Conservation (phyloP, 2,329 filamentous ascomycete genomes). For the Xylaria sp. region DNA sequence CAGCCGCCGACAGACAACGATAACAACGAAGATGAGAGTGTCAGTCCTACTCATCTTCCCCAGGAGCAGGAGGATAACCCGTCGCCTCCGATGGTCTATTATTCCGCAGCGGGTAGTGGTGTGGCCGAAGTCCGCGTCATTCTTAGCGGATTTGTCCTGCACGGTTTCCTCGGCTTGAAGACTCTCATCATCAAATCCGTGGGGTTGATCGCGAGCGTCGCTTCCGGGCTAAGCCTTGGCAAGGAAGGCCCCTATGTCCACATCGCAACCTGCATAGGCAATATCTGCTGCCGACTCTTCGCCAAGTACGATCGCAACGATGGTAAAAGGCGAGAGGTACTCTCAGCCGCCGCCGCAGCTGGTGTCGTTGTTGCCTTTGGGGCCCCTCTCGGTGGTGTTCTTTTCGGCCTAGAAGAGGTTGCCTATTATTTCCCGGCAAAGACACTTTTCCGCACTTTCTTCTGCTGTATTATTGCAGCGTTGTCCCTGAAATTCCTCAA, state of each 20-base stretch:
- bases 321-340: constrained; percentile 86
- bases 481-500: constrained; percentile 93
- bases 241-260: constrained; percentile 98
- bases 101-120: constrained; percentile 92
- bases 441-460: constrained; percentile 95
- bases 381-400: constrained; percentile 80
- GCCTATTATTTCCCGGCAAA: constrained; percentile 98
- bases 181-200: constrained; percentile 85
- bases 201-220: constrained; percentile 83
- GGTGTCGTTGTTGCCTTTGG: constrained; percentile 95
- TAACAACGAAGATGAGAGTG: constrained; percentile 47
- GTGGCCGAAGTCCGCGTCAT: constrained; percentile 98
- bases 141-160: constrained; percentile 94
- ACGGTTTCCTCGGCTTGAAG: constrained; percentile 88
- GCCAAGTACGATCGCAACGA: constrained; percentile 93
- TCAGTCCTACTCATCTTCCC: constrained; percentile 40
- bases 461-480: constrained; percentile 93
- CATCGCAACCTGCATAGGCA: constrained; percentile 92
- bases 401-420: constrained; percentile 94
- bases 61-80: constrained; percentile 44
- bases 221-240: constrained; percentile 88
- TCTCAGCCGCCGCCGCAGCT: constrained; percentile 90
- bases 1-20: constrained; percentile 44
- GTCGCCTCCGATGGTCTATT: constrained; percentile 78
- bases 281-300: constrained; percentile 93